phyloP scores from a whole-genome alignment of 257 asterid species.

The Rehmannia glutinosa region DNA sequence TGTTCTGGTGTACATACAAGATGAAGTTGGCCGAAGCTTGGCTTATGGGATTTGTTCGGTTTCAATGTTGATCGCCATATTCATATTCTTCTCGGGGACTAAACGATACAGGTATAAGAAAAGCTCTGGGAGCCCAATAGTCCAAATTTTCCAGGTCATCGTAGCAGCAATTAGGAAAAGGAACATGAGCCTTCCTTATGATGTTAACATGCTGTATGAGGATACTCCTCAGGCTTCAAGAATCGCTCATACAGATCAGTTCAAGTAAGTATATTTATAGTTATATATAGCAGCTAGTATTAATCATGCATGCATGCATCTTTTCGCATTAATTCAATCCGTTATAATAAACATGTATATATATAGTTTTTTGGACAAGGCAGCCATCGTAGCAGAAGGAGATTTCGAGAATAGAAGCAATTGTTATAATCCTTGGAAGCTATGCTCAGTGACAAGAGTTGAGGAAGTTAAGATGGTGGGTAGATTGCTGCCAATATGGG shows the following conservation, averaged over 20 bases:
- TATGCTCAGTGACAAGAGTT: constrained; percentile 74
- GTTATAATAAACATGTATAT: not conserved
- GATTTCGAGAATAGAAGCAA: constrained; percentile 29
- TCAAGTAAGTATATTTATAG: constrained; percentile 28
- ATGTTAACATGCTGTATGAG: constrained; percentile 50
- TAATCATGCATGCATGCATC: too few relatives aligned
- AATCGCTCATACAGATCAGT: constrained; percentile 64
- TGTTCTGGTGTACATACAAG: constrained; percentile 79
- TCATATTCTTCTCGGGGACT: constrained; percentile 67
- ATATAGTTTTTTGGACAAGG: constrained; percentile 73
- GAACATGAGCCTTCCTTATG: constrained; percentile 46
- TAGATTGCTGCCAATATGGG: constrained; percentile 80
- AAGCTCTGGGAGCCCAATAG: constrained; percentile 67
- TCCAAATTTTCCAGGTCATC: constrained; percentile 72
- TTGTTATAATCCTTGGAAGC: constrained; percentile 69
- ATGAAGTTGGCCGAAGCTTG: constrained; percentile 64
- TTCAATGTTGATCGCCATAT: constrained; percentile 51
- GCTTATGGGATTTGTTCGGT: constrained; percentile 76
- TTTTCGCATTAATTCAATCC: too few relatives aligned
- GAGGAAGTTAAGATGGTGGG: constrained; percentile 96
- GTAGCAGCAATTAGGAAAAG: constrained; percentile 61
- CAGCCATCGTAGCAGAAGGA: constrained; percentile 66
- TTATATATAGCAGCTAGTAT: too few relatives aligned
- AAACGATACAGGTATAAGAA: constrained; percentile 67
- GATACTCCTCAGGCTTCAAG: constrained; percentile 50